Conservation (phyloP, 1,139 yeast genomes). For the Geotrichum carabidarum region DNA sequence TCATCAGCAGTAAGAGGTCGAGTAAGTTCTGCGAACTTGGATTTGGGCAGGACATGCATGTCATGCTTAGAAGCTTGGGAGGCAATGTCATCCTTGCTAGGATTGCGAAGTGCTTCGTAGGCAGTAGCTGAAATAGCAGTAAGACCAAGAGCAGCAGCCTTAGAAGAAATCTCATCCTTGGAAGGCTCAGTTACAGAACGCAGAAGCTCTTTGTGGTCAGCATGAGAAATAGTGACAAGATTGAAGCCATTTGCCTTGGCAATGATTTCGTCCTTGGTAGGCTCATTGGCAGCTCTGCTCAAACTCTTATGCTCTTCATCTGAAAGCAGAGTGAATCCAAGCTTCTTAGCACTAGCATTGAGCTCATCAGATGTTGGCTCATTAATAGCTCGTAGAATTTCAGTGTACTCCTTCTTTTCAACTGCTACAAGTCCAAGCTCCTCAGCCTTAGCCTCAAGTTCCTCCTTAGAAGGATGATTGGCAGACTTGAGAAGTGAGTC, state of each 20-base stretch:
- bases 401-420: slow-evolving; percentile 8
- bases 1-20: slow-evolving; percentile 24
- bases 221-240: slow-evolving; percentile 27
- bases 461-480: slow-evolving; percentile 31
- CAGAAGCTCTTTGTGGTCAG: slow-evolving; percentile 15
- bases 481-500: slow-evolving; percentile 11
- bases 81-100: slow-evolving; percentile 30
- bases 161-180: slow-evolving; percentile 30
- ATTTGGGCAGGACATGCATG: slow-evolving; percentile 33
- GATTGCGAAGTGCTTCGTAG: slow-evolving; percentile 24
- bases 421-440: slow-evolving; percentile 31
- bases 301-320: slow-evolving; percentile 13
- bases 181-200: slow-evolving; percentile 25
- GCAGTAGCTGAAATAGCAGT: slow-evolving; percentile 30
- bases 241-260: slow-evolving; percentile 35
- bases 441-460: slow-evolving; percentile 47
- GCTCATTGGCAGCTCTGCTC: slow-evolving; percentile 4
- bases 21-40: slow-evolving; percentile 22
- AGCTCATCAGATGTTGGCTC: slow-evolving; percentile 30
- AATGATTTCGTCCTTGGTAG: slow-evolving; percentile 25
- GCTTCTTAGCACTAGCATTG: slow-evolving; percentile 28
- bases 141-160: slow-evolving; percentile 33
- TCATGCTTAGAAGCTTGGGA: slow-evolving; percentile 32
- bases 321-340: slow-evolving; percentile 34
- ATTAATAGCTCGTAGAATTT: background rate